Conservation (phyloP, 306 rosid genomes). For the Dalbergia oliveri region DNA sequence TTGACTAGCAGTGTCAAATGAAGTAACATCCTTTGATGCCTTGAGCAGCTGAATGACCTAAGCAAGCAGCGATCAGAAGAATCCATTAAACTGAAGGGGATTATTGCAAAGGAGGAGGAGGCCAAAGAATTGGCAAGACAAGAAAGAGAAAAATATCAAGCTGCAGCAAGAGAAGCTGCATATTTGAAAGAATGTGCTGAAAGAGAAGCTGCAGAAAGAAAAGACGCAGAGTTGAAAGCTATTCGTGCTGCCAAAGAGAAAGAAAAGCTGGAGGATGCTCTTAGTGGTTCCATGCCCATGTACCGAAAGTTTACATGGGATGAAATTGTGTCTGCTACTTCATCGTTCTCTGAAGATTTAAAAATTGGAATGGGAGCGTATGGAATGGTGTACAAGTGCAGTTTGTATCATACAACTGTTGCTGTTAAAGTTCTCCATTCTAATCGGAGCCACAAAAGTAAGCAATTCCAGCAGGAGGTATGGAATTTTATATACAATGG, state of each 20-base stretch:
- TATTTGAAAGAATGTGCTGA: constrained; percentile 68
- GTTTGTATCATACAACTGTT: constrained; percentile 83
- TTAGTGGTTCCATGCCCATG: constrained; percentile 62
- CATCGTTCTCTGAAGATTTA: constrained; percentile 85
- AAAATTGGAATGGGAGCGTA: constrained; percentile 90
- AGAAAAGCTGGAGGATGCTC: constrained; percentile 78
- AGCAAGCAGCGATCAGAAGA: constrained; percentile 63
- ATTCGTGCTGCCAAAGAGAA: constrained; percentile 66
- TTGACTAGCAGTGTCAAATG: constrained; percentile 24
- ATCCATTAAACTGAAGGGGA: constrained; percentile 68
- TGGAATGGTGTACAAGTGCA: constrained; percentile 83
- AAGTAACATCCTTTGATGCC: constrained; percentile 46
- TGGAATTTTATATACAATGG: constrained; percentile 7
- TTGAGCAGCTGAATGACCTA: constrained; percentile 69
- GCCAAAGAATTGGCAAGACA: constrained; percentile 62
- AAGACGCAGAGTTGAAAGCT: constrained; percentile 75
- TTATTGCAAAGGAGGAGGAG: constrained; percentile 62
- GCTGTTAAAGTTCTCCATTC: constrained; percentile 94
- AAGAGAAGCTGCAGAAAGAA: constrained; percentile 75
- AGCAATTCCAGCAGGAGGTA: constrained; percentile 94
- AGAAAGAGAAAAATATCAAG: constrained; percentile 71
- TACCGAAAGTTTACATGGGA: constrained; percentile 81
- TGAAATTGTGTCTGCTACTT: constrained; percentile 83
- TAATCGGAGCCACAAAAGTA: constrained; percentile 57
- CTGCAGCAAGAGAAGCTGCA: constrained; percentile 68